Base-by-base conservation (phyloP, 192 early-diverging fungal genomes). In the Kickxella alabastrina region DNA sequence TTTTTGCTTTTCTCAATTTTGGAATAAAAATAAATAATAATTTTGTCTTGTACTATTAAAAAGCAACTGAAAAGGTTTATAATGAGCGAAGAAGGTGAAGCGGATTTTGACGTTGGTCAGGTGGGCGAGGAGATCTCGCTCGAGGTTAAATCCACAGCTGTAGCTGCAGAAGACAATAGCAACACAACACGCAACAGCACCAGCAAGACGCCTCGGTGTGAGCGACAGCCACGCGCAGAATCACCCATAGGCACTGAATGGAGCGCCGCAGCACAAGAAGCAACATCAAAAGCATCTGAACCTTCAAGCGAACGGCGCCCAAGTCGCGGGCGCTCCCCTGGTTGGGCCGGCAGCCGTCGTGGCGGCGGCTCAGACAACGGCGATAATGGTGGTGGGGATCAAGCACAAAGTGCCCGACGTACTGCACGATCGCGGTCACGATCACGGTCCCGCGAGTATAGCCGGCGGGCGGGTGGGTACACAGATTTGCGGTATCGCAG, bases 81-180 rank as follows among this genome's bases (percentile, higher is more conserved):
- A 62, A 75, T 75, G 71, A 75, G 71, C 49, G 71, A 75, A 49
- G 71, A 75, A 22, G 71, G 71, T 29, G 71, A 75, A 29, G 64
- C 71, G 4, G 59, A 67, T 18, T 59, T 67, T 26, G 71, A 75
- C 24, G 59, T 41, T 9, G 64, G 71, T 8, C 71, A 63, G 28
- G 42, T 63, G 18, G 26, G 35, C 17, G 59, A 62, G 17, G 51
- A 29, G 9, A 23, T 39, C 22, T 28, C 22, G 7, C 36, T 47
- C 4, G n/a, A 45, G 10, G 25, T 59, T 40, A 10, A 15, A n/a
- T n/a, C n/a, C n/a, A n/a, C n/a, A n/a, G n/a, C n/a, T n/a, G n/a
- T n/a, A n/a, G n/a, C n/a, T n/a, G n/a, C n/a, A n/a, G n/a, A n/a
- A n/a, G n/a, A n/a, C n/a, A 10, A 48, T 26, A 25, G 47, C 14